phyloP scores from a whole-genome alignment of 1,284 basidiomycete species.

The Exobasidium rhododendri region DNA sequence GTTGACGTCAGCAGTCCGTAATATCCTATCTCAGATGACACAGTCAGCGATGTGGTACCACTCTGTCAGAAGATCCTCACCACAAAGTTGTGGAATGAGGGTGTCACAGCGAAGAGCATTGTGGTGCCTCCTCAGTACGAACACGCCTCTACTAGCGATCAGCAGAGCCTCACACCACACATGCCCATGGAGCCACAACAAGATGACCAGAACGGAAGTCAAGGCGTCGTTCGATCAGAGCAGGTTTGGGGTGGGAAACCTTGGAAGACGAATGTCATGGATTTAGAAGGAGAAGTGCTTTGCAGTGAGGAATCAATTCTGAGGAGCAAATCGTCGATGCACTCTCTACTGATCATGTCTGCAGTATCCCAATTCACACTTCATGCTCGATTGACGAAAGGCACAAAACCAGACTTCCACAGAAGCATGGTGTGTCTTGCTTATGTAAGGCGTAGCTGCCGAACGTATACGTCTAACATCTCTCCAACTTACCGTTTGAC shows the following conservation, averaged over 20 bases:
- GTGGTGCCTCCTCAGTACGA: conserved; percentile 26
- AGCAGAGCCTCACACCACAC: not conserved
- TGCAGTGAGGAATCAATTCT: conserved; percentile 30
- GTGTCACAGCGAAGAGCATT: conserved; percentile 25
- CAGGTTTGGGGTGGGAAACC: conserved; percentile 43
- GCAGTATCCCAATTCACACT: conserved; percentile 51
- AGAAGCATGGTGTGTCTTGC: conserved; percentile 29
- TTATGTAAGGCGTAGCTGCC: too few relatives aligned
- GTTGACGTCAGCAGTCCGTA: too few relatives aligned
- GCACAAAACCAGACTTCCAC: conserved; percentile 53
- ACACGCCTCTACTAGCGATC: not conserved
- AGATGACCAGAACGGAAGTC: conserved; percentile 9
- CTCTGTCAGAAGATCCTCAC: conserved; percentile 40
- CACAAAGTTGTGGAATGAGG: conserved; percentile 49
- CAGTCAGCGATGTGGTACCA: conserved; percentile 32
- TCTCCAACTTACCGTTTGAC: too few relatives aligned
- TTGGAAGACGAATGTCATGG: conserved; percentile 43
- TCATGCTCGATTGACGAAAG: conserved; percentile 45
- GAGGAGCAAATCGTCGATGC: not conserved
- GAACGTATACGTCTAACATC: too few relatives aligned
- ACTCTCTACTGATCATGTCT: not conserved
- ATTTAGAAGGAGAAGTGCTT: conserved; percentile 45
- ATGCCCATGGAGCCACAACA: not conserved
- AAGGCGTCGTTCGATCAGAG: conserved; percentile 18
- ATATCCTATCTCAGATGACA: too few relatives aligned